A percentile compares a stretch with the other conserved stretches of the same genome.
These are phyloP conservation scores for Fusarium concolor DNA, from an alignment of 2,329 filamentous ascomycete species.

Conservation along the genomic window DNA sequence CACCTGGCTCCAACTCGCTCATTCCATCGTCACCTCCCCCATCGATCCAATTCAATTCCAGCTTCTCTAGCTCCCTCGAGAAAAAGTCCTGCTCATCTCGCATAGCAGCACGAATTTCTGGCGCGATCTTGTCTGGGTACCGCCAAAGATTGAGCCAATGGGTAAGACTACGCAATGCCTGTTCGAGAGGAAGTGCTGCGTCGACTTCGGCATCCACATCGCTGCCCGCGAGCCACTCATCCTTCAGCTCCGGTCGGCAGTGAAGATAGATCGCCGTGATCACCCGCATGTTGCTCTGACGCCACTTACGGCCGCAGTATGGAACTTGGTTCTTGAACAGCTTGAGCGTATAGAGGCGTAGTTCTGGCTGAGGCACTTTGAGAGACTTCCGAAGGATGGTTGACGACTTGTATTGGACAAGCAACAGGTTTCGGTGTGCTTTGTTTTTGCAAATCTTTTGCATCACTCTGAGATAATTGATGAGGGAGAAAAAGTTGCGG, in stretches of 20 bases:
- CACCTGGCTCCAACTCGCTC: conserved; percentile 51
- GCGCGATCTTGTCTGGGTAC: conserved; percentile 82
- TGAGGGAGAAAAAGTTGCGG: conserved; percentile 93
- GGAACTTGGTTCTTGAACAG: conserved; percentile 99
- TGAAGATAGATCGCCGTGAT: conserved; percentile 97
- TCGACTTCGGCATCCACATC: conserved; percentile 96
- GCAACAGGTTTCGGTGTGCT: conserved; percentile 90
- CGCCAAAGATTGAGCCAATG: conserved; percentile 92
- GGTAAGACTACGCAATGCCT: conserved; percentile 87
- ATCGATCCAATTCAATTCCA: conserved; percentile 67
- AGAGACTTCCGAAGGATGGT: conserved; percentile 92
- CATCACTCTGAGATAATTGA: conserved; percentile 95
- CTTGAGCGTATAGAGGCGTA: conserved; percentile 95
- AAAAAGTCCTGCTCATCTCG: conserved; percentile 85
- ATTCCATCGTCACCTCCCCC: conserved; percentile 50
- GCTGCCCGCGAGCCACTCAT: conserved; percentile 93
- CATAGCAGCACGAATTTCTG: conserved; percentile 67
- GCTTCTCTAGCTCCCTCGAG: conserved; percentile 78
- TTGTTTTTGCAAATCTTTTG: conserved; percentile 98
- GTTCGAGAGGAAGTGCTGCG: conserved; percentile 90
- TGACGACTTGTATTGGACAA: conserved; percentile 95
- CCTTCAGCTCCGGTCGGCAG: conserved; percentile 89
- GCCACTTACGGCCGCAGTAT: conserved; percentile 98
- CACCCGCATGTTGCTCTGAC: conserved; percentile 97
- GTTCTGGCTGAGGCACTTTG: conserved; percentile 86